phyloP scores from a whole-genome alignment of 1,139 yeast genomes.

The Blastobotrys persicus region DNA sequence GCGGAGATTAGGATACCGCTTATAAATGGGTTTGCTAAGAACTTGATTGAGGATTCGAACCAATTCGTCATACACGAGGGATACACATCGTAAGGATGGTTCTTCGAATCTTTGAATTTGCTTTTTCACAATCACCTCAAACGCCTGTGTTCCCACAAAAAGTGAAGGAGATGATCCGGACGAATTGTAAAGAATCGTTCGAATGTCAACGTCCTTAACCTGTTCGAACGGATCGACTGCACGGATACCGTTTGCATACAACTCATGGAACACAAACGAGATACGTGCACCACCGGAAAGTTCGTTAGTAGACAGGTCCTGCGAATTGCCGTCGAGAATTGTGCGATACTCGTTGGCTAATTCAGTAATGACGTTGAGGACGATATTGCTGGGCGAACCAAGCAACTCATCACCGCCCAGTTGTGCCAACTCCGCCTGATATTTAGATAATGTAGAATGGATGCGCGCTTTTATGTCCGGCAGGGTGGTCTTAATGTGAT shows the following conservation, averaged over 20 bases:
- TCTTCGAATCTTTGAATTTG: conserved; percentile 95
- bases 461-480: conserved; percentile 94
- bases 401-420: conserved; percentile 76
- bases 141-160: conserved; percentile 96
- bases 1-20: conserved; percentile 86
- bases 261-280: conserved; percentile 95
- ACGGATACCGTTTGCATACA: conserved; percentile 86
- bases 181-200: conserved; percentile 88
- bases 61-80: conserved; percentile 88
- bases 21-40: conserved; percentile 72
- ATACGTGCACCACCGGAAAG: conserved; percentile 96
- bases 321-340: conserved; percentile 89
- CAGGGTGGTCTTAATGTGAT: conserved; percentile 90
- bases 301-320: conserved; percentile 78
- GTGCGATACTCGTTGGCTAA: conserved; percentile 90
- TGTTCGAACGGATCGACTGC: conserved; percentile 97
- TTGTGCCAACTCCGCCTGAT: conserved; percentile 70
- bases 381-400: conserved; percentile 86
- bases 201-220: conserved; percentile 91
- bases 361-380: conserved; percentile 86
- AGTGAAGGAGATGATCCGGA: conserved; percentile 97
- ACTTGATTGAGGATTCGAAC: conserved; percentile 87
- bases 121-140: conserved; percentile 93
- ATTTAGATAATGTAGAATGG: conserved; percentile 84
- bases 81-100: conserved; percentile 85